Evolutionary conservation across 2,329 filamentous ascomycete genomes (phyloP).

Genomic region (Alternaria burnsii): DNA sequence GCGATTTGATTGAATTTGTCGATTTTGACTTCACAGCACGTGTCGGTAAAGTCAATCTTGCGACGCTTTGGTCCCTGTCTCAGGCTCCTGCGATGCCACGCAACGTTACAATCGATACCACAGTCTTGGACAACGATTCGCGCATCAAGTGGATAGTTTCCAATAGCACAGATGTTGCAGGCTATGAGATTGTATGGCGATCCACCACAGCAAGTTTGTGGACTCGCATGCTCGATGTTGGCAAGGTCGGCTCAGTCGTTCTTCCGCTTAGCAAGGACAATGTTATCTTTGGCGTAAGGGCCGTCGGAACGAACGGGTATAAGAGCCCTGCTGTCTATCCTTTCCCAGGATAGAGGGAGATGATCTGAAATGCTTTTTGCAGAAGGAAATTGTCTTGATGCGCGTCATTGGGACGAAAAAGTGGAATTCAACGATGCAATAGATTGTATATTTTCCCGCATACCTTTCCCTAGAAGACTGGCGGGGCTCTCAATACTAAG

Average conservation of each 20-base stretch:
- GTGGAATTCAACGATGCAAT: neutral
- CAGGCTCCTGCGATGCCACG: conserved; percentile 60
- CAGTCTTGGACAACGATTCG: conserved; percentile 59
- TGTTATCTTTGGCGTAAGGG: conserved; percentile 64
- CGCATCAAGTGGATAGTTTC: conserved; percentile 59
- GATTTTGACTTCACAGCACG: conserved; percentile 64
- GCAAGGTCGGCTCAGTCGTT: conserved; percentile 56
- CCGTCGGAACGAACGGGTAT: conserved; percentile 61
- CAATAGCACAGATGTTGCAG: conserved; percentile 52
- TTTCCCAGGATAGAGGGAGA: conserved; percentile 41
- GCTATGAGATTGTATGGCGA: conserved; percentile 67
- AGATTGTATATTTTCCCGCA: neutral
- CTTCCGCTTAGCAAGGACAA: conserved; percentile 65
- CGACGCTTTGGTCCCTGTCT: conserved; percentile 63
- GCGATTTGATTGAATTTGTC: conserved; percentile 65
- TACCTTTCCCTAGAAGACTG: neutral
- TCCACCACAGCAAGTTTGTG: conserved; percentile 61
- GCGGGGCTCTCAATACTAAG: neutral
- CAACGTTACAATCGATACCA: conserved; percentile 61
- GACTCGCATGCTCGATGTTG: conserved; percentile 61
- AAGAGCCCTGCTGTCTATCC: conserved; percentile 60
- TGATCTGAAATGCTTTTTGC: neutral
- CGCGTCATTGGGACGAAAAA: neutral
- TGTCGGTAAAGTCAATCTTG: conserved; percentile 64
- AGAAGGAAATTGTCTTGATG: neutral